Base-by-base conservation (phyloP, 1,284 basidiomycete genomes). In the Caloboletus firmus region DNA sequence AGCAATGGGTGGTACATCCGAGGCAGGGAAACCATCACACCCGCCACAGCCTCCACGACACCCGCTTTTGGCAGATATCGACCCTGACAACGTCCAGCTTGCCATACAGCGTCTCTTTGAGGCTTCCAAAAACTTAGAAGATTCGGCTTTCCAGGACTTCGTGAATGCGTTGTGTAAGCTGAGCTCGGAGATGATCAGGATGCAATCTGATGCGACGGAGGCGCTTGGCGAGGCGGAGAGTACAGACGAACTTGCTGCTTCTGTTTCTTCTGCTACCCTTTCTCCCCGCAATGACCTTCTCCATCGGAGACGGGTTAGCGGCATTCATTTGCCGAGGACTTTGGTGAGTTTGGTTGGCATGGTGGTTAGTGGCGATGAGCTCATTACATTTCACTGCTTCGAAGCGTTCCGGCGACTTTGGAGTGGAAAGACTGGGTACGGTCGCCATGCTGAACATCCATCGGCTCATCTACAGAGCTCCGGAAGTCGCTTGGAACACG, bases 181-280 rank as follows among this genome's bases (percentile, higher is more conserved):
- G 24, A 95, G 92, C 67, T 81, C 83, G 7, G 91, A 93, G 69
- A 95, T 96, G 92, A 84, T 95, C 32, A 87, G 89, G 31, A 86
- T 95, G 83, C 85, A 91, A 68, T 79, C 80, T 3, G 79, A 79
- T 46, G 66, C 63, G 52, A 47, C 71, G 67, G 30, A 63, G 63
- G 18, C 59, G 65, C 35, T 61, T 64, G 57, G 53, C 45, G 75
- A 72, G 20, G 62, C 65, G 20, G 78, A 81, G 39, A 72, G 70
- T 39, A 71, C 71, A n/a, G 62, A 83, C 18, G 79, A 79, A 35
- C 56, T 77, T 22, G 20, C 52, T n/a, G n/a, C 40, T 45, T 52
- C 63, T 7, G 55, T 67, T 17, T 73, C 72, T 32, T 64, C 71
- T 30, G 67, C 68, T 50, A 71, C 56, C 22, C 63, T 80, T 47